A percentile compares a stretch with the other conserved stretches of the same genome.
These are phyloP conservation scores for Tylopilus plumbeoviolaceoides DNA, from an alignment of 768 basidiomycete genomes.

Conservation along the genomic window DNA sequence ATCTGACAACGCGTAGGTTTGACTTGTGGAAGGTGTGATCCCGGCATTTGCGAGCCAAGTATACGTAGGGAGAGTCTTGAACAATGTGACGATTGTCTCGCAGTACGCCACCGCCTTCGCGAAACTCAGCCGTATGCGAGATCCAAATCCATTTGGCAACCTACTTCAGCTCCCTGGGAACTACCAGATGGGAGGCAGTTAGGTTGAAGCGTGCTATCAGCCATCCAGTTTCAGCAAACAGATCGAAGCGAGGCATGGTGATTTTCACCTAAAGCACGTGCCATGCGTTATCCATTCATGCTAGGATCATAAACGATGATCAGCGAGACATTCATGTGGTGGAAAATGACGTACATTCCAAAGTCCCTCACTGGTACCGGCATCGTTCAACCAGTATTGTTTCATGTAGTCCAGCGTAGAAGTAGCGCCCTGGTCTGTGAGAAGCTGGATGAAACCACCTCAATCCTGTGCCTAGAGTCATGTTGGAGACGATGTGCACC, in stretches of 20 bases:
- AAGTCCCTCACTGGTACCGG: slow-evolving; percentile 57
- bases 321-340: neutral
- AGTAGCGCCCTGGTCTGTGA: slow-evolving; percentile 52
- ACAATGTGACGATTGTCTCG: slow-evolving; percentile 51
- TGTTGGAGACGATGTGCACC: slow-evolving; percentile 24
- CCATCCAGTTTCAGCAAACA: slow-evolving; percentile 1
- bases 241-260: neutral
- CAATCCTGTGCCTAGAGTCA: neutral
- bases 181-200: slow-evolving; percentile 60
- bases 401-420: slow-evolving; percentile 59
- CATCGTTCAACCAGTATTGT: slow-evolving; percentile 57
- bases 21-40: slow-evolving; percentile 60
- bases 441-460: slow-evolving; percentile 39
- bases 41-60: slow-evolving; percentile 67
- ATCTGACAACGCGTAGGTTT: slow-evolving; percentile 54
- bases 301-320: slow-evolving; percentile 26
- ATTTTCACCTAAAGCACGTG: slow-evolving; percentile 38
- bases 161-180: slow-evolving; percentile 55
- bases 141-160: too few species aligned
- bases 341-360: slow-evolving; percentile 52
- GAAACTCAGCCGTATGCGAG: slow-evolving; percentile 4
- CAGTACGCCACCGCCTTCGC: slow-evolving; percentile 65
- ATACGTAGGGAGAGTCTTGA: slow-evolving; percentile 70
- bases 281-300: slow-evolving; percentile 75
- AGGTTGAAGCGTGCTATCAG: slow-evolving; percentile 50